phyloP scores from a whole-genome alignment of 257 asterid genomes.

The Jaltomata sinuosa region DNA sequence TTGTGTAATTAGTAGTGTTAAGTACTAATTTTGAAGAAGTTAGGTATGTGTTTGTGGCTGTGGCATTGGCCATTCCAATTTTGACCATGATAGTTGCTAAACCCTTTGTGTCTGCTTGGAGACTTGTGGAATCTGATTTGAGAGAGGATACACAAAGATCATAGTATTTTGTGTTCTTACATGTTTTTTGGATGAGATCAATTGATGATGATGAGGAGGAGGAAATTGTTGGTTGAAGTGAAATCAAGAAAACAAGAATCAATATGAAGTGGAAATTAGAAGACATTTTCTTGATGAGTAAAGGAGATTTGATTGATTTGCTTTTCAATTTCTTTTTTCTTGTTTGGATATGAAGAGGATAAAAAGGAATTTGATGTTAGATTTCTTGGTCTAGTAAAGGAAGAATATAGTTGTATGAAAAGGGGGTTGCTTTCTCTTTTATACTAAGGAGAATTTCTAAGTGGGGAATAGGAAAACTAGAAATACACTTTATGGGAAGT shows the following conservation, averaged over 20 bases:
- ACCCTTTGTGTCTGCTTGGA: constrained; percentile 51
- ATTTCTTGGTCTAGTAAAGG: neutral
- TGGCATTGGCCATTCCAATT: constrained; percentile 55
- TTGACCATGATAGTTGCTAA: constrained; percentile 54
- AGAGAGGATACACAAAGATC: constrained; percentile 70
- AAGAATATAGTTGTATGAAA: neutral
- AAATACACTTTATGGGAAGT: neutral
- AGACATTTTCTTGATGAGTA: constrained; percentile 9
- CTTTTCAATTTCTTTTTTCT: neutral
- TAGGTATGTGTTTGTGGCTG: constrained; percentile 53
- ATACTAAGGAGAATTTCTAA: neutral
- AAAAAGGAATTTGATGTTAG: neutral
- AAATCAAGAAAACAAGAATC: constrained; percentile 13
- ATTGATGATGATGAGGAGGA: constrained; percentile 10
- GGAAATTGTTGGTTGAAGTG: constrained; percentile 9
- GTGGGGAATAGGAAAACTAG: neutral
- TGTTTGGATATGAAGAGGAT: neutral
- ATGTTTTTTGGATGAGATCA: constrained; percentile 52
- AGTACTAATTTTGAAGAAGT: constrained; percentile 17
- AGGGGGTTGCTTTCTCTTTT: neutral
- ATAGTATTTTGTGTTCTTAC: constrained; percentile 63
- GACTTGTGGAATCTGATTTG: constrained; percentile 43
- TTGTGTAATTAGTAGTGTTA: constrained; percentile 15
- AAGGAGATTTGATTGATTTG: neutral
- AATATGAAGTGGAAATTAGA: constrained; percentile 6